A percentile compares a stretch with the other conserved stretches of the same genome.
These are phyloP conservation scores for Nicotiana undulata DNA, from an alignment of 257 asterid genomes.

Conservation along the genomic window DNA sequence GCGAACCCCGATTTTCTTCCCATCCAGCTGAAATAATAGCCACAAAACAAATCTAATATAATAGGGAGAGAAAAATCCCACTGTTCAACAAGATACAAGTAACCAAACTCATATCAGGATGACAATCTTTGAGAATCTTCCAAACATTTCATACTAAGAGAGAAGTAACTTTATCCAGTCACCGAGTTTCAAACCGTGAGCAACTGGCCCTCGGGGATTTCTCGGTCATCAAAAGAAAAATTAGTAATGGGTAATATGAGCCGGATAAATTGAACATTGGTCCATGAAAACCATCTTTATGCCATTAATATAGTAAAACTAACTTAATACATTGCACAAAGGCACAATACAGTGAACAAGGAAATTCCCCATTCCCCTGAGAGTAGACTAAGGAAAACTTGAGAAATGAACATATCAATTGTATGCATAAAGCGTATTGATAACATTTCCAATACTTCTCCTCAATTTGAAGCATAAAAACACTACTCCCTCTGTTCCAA, in stretches of 20 bases:
- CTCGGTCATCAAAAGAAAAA: neutral
- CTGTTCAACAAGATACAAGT: neutral
- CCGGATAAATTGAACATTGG: neutral
- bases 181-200: neutral
- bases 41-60: neutral
- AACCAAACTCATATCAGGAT: neutral
- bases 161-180: neutral
- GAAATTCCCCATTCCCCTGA: neutral
- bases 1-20: conserved; percentile 79
- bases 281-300: neutral
- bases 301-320: neutral
- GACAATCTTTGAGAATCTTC: neutral
- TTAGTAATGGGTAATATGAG: neutral
- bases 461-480: neutral
- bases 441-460: neutral
- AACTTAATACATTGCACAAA: neutral
- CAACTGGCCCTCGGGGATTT: neutral
- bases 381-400: neutral
- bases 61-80: neutral
- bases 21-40: conserved; percentile 54
- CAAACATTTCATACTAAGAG: neutral
- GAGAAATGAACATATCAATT: neutral
- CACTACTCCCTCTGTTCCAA: neutral
- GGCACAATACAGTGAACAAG: neutral
- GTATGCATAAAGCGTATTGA: neutral